Evolutionary conservation across 345 rosid genomes (phyloP), one percentile per base, ranked within the genome.

Genomic region (Aquilaria sinensis): DNA sequence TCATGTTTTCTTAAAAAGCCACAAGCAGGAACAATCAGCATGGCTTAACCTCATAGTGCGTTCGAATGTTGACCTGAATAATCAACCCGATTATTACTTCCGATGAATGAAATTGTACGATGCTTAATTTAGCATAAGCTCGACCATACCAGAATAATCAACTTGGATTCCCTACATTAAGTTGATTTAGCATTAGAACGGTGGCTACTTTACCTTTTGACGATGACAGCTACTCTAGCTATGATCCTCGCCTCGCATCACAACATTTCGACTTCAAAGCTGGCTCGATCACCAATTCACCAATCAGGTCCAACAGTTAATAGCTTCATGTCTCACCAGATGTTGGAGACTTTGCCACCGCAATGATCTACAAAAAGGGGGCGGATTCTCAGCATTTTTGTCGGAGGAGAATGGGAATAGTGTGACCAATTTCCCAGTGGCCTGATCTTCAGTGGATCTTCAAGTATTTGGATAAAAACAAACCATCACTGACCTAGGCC

Each of bases 161-260:
- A 0, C 43, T 37, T 9, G 8, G 43, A 37, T 37, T 37, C 43
- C 5, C 43, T 37, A 0, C 43, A 37, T 37, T 37, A 37, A 37
- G 43, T 37, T 37, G 5, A 37, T 37, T 37, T 4, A 23, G 23
- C 23, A 23, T 37, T 37, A 51, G 57, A 37, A 70, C 52, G 72
- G 73, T 61, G 56, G 69, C 81, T 58, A 66, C 63, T 34, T 78
- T 64, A 53, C 79, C 87, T 48, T 31, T 69, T 66, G 81, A 72
- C 53, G 83, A 56, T 49, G 86, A 75, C 45, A 75, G 57, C 58
- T 73, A 60, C 84, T 12, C 31, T 33, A 64, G 72, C 29, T 83
- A 85, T 79, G 88, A 85, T 65, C 72, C 86, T 61, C 83, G 79
- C 10, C 77, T 76, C 53, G 58, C 76, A 56, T 81, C 87, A 11